Evolutionary conservation across 202 grass and related monocot species (phyloP), one percentile per base, ranked within the genome.

Genomic region (Saccharum hybrid): DNA sequence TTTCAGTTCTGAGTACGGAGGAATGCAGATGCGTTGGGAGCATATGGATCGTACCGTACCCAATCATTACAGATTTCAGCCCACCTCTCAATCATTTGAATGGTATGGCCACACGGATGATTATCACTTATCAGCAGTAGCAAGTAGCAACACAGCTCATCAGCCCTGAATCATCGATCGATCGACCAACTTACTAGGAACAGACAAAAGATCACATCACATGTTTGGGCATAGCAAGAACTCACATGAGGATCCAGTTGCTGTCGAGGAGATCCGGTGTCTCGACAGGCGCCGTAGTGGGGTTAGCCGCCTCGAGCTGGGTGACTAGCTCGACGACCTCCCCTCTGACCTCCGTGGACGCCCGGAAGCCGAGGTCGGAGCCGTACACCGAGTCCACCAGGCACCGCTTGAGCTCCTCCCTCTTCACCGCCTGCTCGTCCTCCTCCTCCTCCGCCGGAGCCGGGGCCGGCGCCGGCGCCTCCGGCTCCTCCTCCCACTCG

Each of bases 221-320:
- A 59, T 49, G n/a, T 54, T 59, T 19, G 22, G 21, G 78, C 12
- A 39, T 12, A 33, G 37, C 23, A 16, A 42, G 30, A 31, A 88
- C 91, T 95, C 75, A 95, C 93, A 98, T 12, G 33, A 98, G 85
- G 71, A 95, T 93, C 96, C 96, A 95, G 42, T 98, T 98, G 60
- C 96, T 92, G 8, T 92, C 90, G 68, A 98, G 92, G 69, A 96
- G 88, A 34, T 93, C 85, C 2, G 92, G 80, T n/a, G 83, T 72
- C 80, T 94, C 80, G 11, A 88, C 83, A 7, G 95, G 90, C 0
- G 89, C 90, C 10, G 77, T 63, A 41, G 89, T 93, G 6, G 92
- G 95, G 72, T 98, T 98, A 8, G 28, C n/a, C 2, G 87, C 85
- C 88, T 98, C 95, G 68, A 94, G 88, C 76, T 98, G 92, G 87